These are phyloP conservation scores for Oleoguttula mirabilis DNA, from an alignment of 495 filamentous ascomycete genomes.

Conservation along the genomic window DNA sequence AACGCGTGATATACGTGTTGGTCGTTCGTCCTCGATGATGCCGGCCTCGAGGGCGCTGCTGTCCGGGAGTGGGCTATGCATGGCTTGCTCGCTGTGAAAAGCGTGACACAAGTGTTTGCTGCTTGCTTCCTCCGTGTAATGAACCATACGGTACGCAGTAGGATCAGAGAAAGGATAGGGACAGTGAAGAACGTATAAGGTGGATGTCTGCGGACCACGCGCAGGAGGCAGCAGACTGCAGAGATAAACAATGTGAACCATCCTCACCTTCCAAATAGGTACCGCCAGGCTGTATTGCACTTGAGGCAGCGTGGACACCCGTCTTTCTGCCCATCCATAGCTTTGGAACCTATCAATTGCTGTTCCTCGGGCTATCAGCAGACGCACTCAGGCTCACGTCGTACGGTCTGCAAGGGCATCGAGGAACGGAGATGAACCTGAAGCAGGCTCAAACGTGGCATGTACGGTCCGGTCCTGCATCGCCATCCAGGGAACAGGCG, in stretches of 20 bases:
- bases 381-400: neutral
- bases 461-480: neutral
- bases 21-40: conserved; percentile 16
- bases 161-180: neutral
- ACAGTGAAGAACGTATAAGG: neutral
- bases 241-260: neutral
- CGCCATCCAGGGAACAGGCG: neutral
- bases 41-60: conserved; percentile 19
- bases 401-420: conserved; percentile 6
- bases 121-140: neutral
- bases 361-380: neutral
- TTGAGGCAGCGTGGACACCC: too few species aligned
- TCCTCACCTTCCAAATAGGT: neutral
- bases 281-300: too few species aligned
- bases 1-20: conserved; percentile 18
- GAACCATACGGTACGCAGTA: neutral
- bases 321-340: neutral
- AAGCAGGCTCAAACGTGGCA: neutral
- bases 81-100: too few species aligned
- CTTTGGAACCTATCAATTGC: conserved; percentile 1
- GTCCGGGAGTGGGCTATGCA: conserved; percentile 18
- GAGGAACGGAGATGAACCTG: conserved; percentile 2
- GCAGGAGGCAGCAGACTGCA: neutral
- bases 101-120: neutral
- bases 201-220: neutral